Evolutionary conservation across 352 stramenopile species (phyloP).

Genomic region (Phytophthora pluvialis): DNA sequence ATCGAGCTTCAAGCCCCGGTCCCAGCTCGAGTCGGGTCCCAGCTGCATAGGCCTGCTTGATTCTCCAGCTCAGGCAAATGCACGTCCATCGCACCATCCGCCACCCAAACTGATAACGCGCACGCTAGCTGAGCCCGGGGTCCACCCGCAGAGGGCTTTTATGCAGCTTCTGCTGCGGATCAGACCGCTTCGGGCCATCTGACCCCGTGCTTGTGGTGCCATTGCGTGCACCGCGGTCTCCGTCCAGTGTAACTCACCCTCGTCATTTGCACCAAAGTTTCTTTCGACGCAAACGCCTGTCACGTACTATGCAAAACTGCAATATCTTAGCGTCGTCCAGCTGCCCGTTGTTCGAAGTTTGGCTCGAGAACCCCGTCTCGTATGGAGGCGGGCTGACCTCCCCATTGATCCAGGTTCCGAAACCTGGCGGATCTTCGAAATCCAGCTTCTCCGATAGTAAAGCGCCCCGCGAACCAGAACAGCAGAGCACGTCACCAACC

Average conservation of each 20-base stretch:
- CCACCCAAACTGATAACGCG: slow-evolving; percentile 32
- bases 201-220: slow-evolving; percentile 11
- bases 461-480: slow-evolving; percentile 13
- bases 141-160: neutral
- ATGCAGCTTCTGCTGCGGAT: slow-evolving; percentile 19
- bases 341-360: slow-evolving; percentile 28
- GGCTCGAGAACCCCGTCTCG: slow-evolving; percentile 13
- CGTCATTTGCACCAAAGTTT: slow-evolving; percentile 27
- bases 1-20: slow-evolving; percentile 30
- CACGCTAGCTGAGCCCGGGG: slow-evolving; percentile 27
- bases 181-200: slow-evolving; percentile 30
- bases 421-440: slow-evolving; percentile 12
- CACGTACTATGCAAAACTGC: slow-evolving; percentile 31
- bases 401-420: neutral
- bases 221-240: too few species aligned
- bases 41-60: slow-evolving; percentile 22
- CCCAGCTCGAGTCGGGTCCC: slow-evolving; percentile 30
- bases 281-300: slow-evolving; percentile 9
- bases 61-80: slow-evolving; percentile 17
- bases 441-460: slow-evolving; percentile 1
- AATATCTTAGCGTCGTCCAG: slow-evolving; percentile 29
- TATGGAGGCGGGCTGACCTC: slow-evolving; percentile 9
- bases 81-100: slow-evolving; percentile 9
- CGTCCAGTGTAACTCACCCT: slow-evolving; percentile 29
- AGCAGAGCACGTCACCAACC: slow-evolving; percentile 16